phyloP scores from a whole-genome alignment of 2,329 filamentous ascomycete genomes.

The Epichloe sibirici region DNA sequence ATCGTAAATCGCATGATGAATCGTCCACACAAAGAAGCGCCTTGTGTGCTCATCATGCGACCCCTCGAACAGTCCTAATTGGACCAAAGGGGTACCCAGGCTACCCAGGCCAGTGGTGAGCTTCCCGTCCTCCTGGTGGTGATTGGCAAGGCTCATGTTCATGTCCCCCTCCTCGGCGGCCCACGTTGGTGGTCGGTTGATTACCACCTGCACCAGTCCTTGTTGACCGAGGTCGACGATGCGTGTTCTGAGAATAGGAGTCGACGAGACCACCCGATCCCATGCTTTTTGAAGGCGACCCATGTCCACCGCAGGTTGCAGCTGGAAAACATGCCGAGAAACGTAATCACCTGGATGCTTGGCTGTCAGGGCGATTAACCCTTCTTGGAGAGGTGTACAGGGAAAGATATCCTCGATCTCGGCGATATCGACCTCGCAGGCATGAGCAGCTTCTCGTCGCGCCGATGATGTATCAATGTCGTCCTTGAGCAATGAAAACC shows the following conservation, averaged over 20 bases:
- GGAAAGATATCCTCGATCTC: conserved; percentile 23
- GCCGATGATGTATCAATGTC: not conserved
- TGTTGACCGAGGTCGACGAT: conserved; percentile 7
- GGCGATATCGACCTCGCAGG: conserved; percentile 1
- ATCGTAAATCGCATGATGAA: conserved; percentile 36
- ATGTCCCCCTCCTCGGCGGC: not conserved
- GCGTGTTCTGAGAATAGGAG: conserved; percentile 8
- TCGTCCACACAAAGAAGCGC: conserved; percentile 8
- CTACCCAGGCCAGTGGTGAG: conserved; percentile 8
- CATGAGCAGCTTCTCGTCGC: not conserved
- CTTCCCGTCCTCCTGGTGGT: not conserved
- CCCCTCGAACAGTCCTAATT: conserved; percentile 4
- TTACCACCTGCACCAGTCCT: conserved; percentile 9
- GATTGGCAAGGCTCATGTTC: not conserved
- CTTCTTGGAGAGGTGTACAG: conserved; percentile 34
- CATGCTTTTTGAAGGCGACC: conserved; percentile 7
- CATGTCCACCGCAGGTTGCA: conserved; percentile 6
- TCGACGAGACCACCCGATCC: conserved; percentile 8
- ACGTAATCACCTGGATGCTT: conserved; percentile 9
- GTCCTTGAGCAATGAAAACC: not conserved
- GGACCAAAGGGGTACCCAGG: conserved; percentile 8
- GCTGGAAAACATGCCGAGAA: conserved; percentile 6
- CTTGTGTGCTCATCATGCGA: not conserved
- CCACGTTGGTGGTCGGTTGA: conserved; percentile 5
- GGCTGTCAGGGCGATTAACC: conserved; percentile 17